Conservation (phyloP, 345 rosid genomes). For the Eucalyptus virginea region DNA sequence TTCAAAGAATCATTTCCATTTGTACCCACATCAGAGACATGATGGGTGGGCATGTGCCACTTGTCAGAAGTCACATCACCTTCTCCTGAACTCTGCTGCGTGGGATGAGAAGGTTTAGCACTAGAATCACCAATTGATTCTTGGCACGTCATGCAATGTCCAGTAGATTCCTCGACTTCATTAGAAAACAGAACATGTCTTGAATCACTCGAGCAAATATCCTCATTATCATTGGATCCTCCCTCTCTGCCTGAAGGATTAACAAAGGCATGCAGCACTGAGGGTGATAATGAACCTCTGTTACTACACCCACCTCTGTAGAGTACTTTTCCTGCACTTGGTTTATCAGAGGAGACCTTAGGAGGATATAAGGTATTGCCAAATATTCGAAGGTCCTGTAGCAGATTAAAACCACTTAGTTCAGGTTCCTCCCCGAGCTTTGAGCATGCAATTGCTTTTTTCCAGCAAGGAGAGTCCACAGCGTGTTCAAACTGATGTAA, state of each 20-base stretch:
- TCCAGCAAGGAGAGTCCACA: background rate
- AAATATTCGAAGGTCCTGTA: background rate
- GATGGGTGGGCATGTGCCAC: background rate
- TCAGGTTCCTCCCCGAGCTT: background rate
- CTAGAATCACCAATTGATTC: background rate
- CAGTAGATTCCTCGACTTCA: background rate
- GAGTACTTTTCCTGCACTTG: background rate
- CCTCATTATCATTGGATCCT: background rate
- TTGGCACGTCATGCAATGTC: background rate
- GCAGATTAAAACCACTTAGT: background rate
- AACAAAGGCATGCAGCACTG: background rate
- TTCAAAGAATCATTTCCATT: background rate
- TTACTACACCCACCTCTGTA: background rate
- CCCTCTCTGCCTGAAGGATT: background rate
- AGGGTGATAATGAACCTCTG: background rate
- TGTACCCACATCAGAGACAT: background rate
- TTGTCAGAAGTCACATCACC: background rate
- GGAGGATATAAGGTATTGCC: background rate
- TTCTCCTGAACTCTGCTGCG: background rate
- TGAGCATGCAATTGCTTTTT: background rate
- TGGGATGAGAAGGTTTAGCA: background rate
- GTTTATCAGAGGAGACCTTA: background rate
- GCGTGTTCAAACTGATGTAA: background rate
- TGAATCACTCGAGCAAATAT: background rate
- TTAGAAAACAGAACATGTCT: background rate